phyloP scores from a whole-genome alignment of 1,139 yeast species.

The Yamadazyma atlantica region DNA sequence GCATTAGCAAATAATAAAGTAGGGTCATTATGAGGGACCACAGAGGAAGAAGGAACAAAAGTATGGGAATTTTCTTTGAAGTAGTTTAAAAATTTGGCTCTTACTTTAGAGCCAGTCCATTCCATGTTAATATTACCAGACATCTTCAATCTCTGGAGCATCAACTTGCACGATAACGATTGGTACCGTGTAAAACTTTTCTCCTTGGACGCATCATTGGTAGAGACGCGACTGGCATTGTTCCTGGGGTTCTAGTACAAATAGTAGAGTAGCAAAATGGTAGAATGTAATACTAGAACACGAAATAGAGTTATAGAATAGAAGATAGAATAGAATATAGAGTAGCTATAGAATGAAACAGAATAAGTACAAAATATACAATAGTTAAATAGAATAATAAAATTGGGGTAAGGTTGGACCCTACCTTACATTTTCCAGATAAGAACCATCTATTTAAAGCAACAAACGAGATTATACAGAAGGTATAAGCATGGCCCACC shows the following conservation, averaged over 20 bases:
- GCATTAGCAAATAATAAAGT: slow-evolving; percentile 94
- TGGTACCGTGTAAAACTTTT: not conserved
- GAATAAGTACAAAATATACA: too few species aligned
- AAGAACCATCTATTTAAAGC: too few species aligned
- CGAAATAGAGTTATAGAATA: not conserved
- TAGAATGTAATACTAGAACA: too few species aligned
- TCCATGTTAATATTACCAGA: slow-evolving; percentile 19
- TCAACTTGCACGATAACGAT: slow-evolving; percentile 1
- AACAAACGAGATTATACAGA: too few species aligned
- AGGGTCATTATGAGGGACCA: slow-evolving; percentile 97
- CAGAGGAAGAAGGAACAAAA: slow-evolving; percentile 89
- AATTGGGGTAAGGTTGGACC: too few species aligned
- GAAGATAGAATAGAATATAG: not conserved
- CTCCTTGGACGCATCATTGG: slow-evolving; percentile 1
- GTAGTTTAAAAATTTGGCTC: slow-evolving; percentile 81
- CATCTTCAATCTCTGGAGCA: slow-evolving; percentile 21
- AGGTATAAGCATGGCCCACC: too few species aligned
- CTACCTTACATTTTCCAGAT: too few species aligned
- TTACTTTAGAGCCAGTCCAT: slow-evolving; percentile 77
- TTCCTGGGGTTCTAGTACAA: not conserved
- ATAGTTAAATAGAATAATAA: too few species aligned
- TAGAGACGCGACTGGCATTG: not conserved
- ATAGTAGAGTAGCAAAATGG: too few species aligned
- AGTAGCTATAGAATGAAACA: too few species aligned
- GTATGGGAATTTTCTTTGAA: slow-evolving; percentile 68